Evolutionary conservation across 768 basidiomycete species (phyloP).

Genomic region (Pleurotus eryngii): DNA sequence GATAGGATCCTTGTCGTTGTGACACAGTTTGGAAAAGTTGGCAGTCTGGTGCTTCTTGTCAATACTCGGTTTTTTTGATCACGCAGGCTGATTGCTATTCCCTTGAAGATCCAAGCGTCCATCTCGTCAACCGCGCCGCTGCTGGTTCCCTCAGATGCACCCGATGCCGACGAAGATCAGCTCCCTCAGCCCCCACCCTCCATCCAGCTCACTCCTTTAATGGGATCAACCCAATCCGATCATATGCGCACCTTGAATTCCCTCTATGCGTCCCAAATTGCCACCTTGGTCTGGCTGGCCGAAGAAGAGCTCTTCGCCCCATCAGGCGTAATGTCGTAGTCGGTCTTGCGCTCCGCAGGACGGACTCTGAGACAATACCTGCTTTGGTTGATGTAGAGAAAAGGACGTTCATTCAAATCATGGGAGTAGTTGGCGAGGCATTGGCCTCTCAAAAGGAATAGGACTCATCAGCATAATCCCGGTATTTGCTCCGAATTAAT

Average conservation of each 20-base stretch:
- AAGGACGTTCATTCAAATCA: constrained; percentile 45
- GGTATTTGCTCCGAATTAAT: too few relatives aligned
- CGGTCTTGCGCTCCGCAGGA: constrained; percentile 62
- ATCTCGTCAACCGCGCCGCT: constrained; percentile 63
- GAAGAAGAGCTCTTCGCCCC: constrained; percentile 37
- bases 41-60: constrained; percentile 60
- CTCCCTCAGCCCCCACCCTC: constrained; percentile 67
- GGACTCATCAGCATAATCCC: too few relatives aligned
- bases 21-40: constrained; percentile 90
- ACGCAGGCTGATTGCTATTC: constrained; percentile 9
- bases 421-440: constrained; percentile 40
- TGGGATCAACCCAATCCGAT: constrained; percentile 71
- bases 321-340: constrained; percentile 64
- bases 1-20: constrained; percentile 85
- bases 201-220: constrained; percentile 70
- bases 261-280: constrained; percentile 83
- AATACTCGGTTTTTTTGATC: constrained; percentile 3
- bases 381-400: constrained; percentile 30
- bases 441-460: constrained; percentile 14
- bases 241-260: constrained; percentile 71
- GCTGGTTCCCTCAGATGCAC: constrained; percentile 33
- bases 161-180: constrained; percentile 27
- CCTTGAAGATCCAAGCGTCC: constrained; percentile 71
- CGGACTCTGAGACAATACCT: constrained; percentile 9
- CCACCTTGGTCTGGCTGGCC: constrained; percentile 75